Conservation (phyloP, 495 filamentous ascomycete genomes). For the Poronia punctata region DNA sequence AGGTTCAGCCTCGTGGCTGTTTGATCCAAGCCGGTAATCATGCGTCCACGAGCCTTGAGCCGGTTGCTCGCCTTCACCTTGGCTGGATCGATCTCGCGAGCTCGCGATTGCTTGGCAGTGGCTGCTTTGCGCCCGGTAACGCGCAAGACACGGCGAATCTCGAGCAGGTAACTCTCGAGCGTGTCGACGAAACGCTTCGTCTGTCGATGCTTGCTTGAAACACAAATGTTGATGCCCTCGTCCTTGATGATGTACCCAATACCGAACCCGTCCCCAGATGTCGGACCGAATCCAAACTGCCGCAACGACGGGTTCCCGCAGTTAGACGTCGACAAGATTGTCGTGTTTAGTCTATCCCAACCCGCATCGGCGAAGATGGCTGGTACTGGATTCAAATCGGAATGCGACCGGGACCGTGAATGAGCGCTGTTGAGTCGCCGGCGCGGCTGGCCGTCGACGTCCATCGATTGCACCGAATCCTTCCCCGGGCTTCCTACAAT, state of each 20-base stretch:
- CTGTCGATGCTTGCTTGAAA: conserved; percentile 85
- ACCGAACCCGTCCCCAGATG: conserved; percentile 89
- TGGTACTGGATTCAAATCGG: conserved; percentile 48
- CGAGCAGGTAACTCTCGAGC: conserved; percentile 80
- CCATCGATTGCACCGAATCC: conserved; percentile 37
- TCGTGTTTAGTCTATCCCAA: conserved; percentile 94
- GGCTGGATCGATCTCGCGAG: conserved; percentile 36
- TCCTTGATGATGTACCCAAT: conserved; percentile 99
- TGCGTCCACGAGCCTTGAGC: conserved; percentile 49
- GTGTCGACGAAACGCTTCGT: conserved; percentile 85
- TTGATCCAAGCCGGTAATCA: conserved; percentile 40
- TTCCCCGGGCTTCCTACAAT: conserved; percentile 49
- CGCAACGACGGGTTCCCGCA: conserved; percentile 96
- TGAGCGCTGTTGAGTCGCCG: conserved; percentile 29
- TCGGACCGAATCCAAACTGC: conserved; percentile 94
- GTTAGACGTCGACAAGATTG: conserved; percentile 94
- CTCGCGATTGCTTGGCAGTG: conserved; percentile 26
- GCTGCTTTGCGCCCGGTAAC: conserved; percentile 49
- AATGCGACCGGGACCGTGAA: conserved; percentile 26
- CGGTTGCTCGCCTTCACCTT: conserved; percentile 22
- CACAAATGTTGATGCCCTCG: conserved; percentile 85
- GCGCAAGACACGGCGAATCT: conserved; percentile 77
- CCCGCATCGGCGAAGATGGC: conserved; percentile 79
- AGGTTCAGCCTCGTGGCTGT: conserved; percentile 33
- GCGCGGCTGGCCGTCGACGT: conserved; percentile 23